Conservation (phyloP, 2,329 filamentous ascomycete genomes). For the Hymenoscyphus infarciens region DNA sequence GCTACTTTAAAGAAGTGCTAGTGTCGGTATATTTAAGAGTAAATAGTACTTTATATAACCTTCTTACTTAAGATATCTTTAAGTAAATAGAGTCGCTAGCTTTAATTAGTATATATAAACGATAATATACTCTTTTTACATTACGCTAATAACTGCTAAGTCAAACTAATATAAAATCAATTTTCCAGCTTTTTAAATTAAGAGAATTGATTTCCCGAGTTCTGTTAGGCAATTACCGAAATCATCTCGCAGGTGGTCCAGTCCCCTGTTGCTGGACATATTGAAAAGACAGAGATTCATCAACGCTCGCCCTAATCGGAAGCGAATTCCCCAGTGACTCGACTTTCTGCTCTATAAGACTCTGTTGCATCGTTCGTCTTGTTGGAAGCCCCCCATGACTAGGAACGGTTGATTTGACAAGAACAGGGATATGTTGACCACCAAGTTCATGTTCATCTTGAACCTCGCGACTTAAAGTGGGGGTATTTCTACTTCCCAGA, state of each 20-base stretch:
- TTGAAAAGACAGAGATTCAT: neutral
- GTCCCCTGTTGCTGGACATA: neutral
- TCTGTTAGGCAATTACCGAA: no score
- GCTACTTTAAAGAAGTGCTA: no score
- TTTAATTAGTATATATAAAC: no score
- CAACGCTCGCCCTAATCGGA: neutral
- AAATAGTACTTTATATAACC: no score
- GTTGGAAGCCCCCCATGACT: slow-evolving; percentile 1
- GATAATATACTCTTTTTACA: no score
- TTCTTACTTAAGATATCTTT: no score
- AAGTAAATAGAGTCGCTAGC: no score
- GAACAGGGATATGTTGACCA: neutral
- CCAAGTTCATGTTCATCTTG: slow-evolving; percentile 4
- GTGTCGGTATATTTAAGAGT: no score
- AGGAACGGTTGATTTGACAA: neutral
- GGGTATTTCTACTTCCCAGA: neutral
- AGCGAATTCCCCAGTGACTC: neutral
- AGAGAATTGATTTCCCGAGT: no score
- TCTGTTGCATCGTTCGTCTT: neutral
- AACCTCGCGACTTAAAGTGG: slow-evolving; percentile 1
- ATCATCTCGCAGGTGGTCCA: neutral
- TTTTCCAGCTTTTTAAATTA: no score
- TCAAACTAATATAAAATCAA: no score
- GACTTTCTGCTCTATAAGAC: neutral
- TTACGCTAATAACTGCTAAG: no score